Evolutionary conservation across 2,329 filamentous ascomycete genomes (phyloP), one percentile per base, ranked within the genome.

Genomic region (Aspergillus texensis): DNA sequence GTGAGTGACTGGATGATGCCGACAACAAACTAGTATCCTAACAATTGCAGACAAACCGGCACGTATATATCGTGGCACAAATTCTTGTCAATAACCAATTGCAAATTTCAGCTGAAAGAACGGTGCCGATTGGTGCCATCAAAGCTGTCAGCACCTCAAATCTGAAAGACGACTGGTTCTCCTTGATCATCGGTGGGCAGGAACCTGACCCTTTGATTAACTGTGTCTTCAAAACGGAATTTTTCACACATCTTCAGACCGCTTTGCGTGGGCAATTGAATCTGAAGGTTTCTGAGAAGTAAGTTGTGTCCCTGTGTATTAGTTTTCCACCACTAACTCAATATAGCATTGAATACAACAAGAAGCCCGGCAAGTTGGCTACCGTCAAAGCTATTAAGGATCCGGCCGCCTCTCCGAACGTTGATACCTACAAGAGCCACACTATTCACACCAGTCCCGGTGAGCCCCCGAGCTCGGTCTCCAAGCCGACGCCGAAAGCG

Each of bases 91-190:
- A 96, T 75, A 88, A 91, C 63, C 91, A 96, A 73, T 84, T 93
- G 11, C 88, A 91, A 68, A 96, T 98, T 66, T 82, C 88, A 1
- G 85, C 93, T 0, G 95, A 99, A 76, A 88, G 91, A 59, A 89
- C 91, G 0, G 88, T 98, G 65, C 89, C 93, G 0, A 81, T 98
- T 21, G 92, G 93, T 3, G 88, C 93, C 11, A 94, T 99, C 82
- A 96, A 96, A 78, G 95, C 90, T 73, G 83, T 99, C 68, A 88
- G 92, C 71, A 83, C 87, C 6, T 97, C 94, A 2, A 92, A 86
- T 19, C 81, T 91, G 65, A 92, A 92, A 67, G 95, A 99, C 71
- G 95, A 99, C 78, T 99, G 95, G 95, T 97, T 99, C 78, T 93
- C 94, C 1, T 83, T 99, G 41, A 92, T 94, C 3, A 86, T 96